These are phyloP conservation scores for Hypoxylon sp. DNA, from an alignment of 2,329 filamentous ascomycete species.

Conservation along the genomic window DNA sequence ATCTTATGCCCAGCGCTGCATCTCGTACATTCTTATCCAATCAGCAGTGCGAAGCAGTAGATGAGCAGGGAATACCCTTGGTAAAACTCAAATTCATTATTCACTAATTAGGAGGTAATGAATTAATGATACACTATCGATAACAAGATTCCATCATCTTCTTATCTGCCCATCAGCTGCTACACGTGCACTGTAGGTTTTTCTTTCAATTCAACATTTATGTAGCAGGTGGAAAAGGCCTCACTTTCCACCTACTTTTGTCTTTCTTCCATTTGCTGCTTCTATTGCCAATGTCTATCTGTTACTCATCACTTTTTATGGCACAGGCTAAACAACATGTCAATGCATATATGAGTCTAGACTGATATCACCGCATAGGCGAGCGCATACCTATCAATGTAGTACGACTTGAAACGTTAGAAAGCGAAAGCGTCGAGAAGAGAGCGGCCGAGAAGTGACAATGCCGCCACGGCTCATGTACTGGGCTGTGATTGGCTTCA, in stretches of 20 bases:
- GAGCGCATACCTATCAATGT: not conserved
- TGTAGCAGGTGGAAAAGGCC: not conserved
- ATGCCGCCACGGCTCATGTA: not conserved
- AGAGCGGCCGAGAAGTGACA: not conserved
- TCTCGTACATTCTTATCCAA: conserved; percentile 33
- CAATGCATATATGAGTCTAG: conserved; percentile 3
- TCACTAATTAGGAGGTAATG: too few species aligned
- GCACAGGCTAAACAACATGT: conserved; percentile 5
- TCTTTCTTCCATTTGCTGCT: not conserved
- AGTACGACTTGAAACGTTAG: not conserved
- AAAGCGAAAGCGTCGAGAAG: not conserved
- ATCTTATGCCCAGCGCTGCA: conserved; percentile 25
- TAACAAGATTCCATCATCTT: not conserved
- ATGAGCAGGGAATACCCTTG: not conserved
- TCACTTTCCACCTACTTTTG: not conserved
- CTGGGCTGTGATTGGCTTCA: not conserved
- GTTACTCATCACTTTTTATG: not conserved
- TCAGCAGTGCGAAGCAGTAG: conserved; percentile 1
- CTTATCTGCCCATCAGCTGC: not conserved
- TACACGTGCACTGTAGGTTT: too few species aligned
- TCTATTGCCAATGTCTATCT: not conserved
- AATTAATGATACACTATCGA: too few species aligned
- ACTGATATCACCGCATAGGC: not conserved
- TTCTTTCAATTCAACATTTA: not conserved
- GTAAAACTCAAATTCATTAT: too few species aligned